These are phyloP conservation scores for Panaeolus cyanescens DNA, from an alignment of 768 basidiomycete species.

Conservation along the genomic window DNA sequence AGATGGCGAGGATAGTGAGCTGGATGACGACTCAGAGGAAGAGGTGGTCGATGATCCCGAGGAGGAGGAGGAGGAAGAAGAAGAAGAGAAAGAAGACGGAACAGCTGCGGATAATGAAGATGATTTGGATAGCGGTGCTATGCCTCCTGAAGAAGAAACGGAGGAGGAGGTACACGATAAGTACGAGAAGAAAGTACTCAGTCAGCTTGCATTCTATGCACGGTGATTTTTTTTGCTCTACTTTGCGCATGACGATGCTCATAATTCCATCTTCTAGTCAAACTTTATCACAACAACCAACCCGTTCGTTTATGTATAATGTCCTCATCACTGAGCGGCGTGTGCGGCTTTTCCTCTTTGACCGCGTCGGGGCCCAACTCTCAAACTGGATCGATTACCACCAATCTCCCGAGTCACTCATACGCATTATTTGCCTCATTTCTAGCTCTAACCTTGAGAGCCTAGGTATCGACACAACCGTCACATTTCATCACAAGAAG, in stretches of 20 bases:
- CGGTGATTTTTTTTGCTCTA: background rate
- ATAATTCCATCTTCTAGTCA: background rate
- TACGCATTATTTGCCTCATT: background rate
- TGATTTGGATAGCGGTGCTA: too few relatives aligned
- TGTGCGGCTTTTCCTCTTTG: background rate
- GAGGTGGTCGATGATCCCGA: too few relatives aligned
- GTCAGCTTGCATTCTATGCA: background rate
- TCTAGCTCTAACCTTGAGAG: background rate
- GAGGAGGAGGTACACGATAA: background rate
- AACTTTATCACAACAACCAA: background rate
- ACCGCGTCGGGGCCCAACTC: background rate
- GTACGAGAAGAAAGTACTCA: background rate
- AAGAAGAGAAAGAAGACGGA: too few relatives aligned
- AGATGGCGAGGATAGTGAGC: too few relatives aligned
- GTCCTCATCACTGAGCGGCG: background rate
- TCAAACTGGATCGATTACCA: background rate
- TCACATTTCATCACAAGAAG: background rate
- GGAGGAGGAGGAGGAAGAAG: too few relatives aligned
- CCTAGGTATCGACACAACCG: background rate
- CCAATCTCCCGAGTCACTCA: background rate
- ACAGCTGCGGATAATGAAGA: too few relatives aligned
- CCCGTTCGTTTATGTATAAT: background rate
- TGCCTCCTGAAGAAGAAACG: background rate
- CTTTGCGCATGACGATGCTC: background rate
- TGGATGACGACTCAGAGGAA: too few relatives aligned